A percentile compares a stretch with the other conserved stretches of the same genome.
Evolutionary conservation across 345 rosid species (phyloP).

Genomic region (Aquilaria sinensis): DNA sequence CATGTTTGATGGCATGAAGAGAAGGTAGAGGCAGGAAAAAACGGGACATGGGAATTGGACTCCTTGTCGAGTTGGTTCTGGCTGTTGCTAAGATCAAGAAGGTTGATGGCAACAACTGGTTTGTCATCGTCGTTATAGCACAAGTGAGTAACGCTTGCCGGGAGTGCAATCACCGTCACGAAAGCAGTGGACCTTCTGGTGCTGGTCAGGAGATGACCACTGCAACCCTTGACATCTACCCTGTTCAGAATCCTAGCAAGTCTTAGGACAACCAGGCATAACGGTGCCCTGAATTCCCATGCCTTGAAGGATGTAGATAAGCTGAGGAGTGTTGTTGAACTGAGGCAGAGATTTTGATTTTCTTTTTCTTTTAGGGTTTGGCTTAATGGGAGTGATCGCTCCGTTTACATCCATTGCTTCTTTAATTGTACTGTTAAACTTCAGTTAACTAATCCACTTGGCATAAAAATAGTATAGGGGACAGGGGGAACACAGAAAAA

Average conservation of each 20-base stretch:
- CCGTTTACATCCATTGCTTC: too few relatives aligned
- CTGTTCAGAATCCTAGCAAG: constrained; percentile 34
- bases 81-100: constrained; percentile 30
- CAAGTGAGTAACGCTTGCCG: constrained; percentile 46
- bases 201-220: constrained; percentile 17
- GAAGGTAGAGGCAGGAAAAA: too few relatives aligned
- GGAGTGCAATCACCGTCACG: constrained; percentile 30
- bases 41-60: too few relatives aligned
- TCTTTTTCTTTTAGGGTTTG: too few relatives aligned
- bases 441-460: too few relatives aligned
- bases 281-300: constrained; percentile 26
- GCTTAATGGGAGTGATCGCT: too few relatives aligned
- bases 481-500: too few relatives aligned
- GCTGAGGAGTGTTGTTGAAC: constrained; percentile 30
- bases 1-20: too few relatives aligned
- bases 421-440: too few relatives aligned
- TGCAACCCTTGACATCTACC: too few relatives aligned
- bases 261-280: constrained; percentile 48
- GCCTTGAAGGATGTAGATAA: constrained; percentile 29
- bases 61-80: neutral
- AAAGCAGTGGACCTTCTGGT: constrained; percentile 41
- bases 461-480: too few relatives aligned
- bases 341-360: constrained; percentile 17
- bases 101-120: constrained; percentile 25
- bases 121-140: constrained; percentile 39